phyloP scores from a whole-genome alignment of 1,139 yeast genomes.

The Blastobotrys capitulatus region DNA sequence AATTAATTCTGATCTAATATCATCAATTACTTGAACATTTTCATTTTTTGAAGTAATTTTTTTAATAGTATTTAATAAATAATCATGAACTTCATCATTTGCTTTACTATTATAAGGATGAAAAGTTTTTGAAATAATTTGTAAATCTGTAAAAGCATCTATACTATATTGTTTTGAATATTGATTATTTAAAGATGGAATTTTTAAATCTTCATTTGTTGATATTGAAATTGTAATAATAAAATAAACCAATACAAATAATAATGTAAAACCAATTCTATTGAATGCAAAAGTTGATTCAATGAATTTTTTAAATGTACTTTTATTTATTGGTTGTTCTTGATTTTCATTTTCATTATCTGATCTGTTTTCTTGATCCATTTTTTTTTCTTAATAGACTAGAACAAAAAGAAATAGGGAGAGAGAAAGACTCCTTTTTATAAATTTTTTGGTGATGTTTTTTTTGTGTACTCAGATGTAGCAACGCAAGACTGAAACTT shows the following conservation, averaged over 20 bases:
- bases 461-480: too few relatives aligned
- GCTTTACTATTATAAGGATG: constrained; percentile 79
- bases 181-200: constrained; percentile 14
- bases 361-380: too few relatives aligned
- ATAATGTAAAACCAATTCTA: constrained; percentile 24
- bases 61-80: constrained; percentile 45
- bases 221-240: constrained; percentile 13
- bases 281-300: constrained; percentile 26
- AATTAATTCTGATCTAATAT: constrained; percentile 43
- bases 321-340: background rate
- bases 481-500: too few relatives aligned
- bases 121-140: constrained; percentile 53
- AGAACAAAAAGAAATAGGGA: background rate
- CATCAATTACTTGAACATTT: constrained; percentile 43
- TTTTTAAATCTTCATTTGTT: constrained; percentile 12
- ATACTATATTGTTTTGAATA: constrained; percentile 33
- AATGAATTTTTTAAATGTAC: constrained; percentile 11
- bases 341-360: background rate
- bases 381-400: background rate
- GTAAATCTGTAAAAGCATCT: constrained; percentile 64
- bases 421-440: too few relatives aligned
- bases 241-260: constrained; percentile 21
- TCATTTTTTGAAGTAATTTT: constrained; percentile 29
- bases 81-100: constrained; percentile 72
- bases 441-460: too few relatives aligned